These are phyloP conservation scores for Phalaenopsis hybrid DNA, from an alignment of 116 monocot genomes.

Conservation along the genomic window DNA sequence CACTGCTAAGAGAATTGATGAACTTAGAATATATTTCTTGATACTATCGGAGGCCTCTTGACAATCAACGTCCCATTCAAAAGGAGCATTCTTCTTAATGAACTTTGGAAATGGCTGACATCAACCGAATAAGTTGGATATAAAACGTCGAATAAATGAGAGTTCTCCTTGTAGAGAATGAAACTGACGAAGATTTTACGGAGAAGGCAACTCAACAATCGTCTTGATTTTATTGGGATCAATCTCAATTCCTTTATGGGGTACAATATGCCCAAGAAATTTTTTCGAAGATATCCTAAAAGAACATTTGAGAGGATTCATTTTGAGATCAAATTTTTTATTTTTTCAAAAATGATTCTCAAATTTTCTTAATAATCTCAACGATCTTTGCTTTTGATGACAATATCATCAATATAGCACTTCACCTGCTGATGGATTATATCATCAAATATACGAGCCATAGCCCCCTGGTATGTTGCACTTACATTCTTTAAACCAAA, in stretches of 20 bases:
- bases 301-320: background rate
- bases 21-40: background rate
- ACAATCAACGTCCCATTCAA: background rate
- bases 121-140: background rate
- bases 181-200: background rate
- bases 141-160: background rate
- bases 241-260: background rate
- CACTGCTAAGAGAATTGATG: background rate
- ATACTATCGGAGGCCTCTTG: background rate
- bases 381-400: no score
- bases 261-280: background rate
- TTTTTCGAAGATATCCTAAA: background rate
- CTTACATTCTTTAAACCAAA: background rate
- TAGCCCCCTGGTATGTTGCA: background rate
- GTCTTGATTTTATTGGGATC: background rate
- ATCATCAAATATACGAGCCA: conserved; percentile 2
- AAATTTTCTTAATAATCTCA: no score
- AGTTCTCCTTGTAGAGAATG: background rate
- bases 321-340: background rate
- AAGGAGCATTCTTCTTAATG: background rate
- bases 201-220: background rate
- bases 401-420: no score
- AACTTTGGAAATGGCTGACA: background rate
- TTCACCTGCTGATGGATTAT: background rate
- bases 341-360: no score